Base-by-base conservation (phyloP, 768 basidiomycete species). In the Coprinopsis sp. region DNA sequence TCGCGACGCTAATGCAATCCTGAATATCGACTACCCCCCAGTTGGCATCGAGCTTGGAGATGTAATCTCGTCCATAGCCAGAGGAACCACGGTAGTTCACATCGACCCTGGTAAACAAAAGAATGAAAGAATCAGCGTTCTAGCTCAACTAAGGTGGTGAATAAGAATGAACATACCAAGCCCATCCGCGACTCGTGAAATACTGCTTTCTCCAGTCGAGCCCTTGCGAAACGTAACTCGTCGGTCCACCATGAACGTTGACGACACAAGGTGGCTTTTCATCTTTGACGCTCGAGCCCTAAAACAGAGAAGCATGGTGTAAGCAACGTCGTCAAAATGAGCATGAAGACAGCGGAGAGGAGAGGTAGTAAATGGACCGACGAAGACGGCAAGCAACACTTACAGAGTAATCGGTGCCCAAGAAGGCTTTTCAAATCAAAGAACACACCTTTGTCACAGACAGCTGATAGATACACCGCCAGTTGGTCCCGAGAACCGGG, bases 61-160 rank as follows among this genome's bases (percentile, higher is more conserved):
- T 77, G 58, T 87, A 91, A 31, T 68, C 64, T 3, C 84, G 74
- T 0, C 89, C 89, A 55, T 82, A 88, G 0, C 87, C 82, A 4
- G 78, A 78, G 0, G 84, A 86, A 1, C 88, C 89, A 1, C 84
- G 76, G 49, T 88, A 84, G 54, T 91, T 84, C 33, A 91, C 85
- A 45, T 85, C 83, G 28, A 86, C 54, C 77, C 84, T 79, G 48
- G 39, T 28, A 46, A 0, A 52, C 68, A n/a, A n/a, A n/a, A n/a
- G 3, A n/a, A n/a, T n/a, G n/a, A n/a, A 12, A 29, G 3, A 47
- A 22, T 37, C 33, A 50, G 25, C n/a, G 39, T 7, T 22, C 8
- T 3, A n/a, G n/a, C n/a, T 33, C 10, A 6, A 25, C 16, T 12
- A 33, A 27, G 6, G 36, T 19, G 22, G 6, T 25, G 13, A n/a